Evolutionary conservation across 495 filamentous ascomycete species (phyloP), one percentile per base, ranked within the genome.

Genomic region (Trichoderma gamsii): DNA sequence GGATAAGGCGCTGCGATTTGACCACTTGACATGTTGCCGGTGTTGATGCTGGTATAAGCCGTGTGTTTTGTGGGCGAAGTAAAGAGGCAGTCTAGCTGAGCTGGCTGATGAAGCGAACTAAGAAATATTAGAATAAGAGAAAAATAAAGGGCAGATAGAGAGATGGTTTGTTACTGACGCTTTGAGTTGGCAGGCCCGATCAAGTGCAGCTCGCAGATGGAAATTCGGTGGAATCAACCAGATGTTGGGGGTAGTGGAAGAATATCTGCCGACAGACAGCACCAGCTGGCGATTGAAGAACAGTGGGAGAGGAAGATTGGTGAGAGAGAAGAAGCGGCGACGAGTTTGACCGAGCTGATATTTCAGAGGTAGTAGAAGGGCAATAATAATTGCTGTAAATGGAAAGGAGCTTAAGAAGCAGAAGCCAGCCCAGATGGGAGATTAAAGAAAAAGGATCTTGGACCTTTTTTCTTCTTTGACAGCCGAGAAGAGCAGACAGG

Each of bases 1-100:
- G 80, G 78, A 65, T 81, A 75, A 49, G 80, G 80, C 29, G 80
- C 75, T 64, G 74, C 76, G 67, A 82, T 75, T 72, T 81, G 79
- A 66, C 74, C 70, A 68, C 74, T 71, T 73, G 81, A 76, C 81
- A 83, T 83, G 64, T 74, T 80, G 76, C 70, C 27, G 49, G 67
- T 71, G 21, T 21, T 56, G 35, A 7, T 38, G 5, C 51, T 21
- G 18, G 51, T 21, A n/a, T 21, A 25, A 25, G n/a, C 27, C 7
- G 41, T 49, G 49, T 64, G 41, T 72, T 21, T 66, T 27, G n/a
- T 27, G 4, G 59, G 59, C 13, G 15, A 21, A 63, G 23, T 63
- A 15, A 8, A 63, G 59, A 25, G 2, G 59, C 2, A n/a, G 15
- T 21, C 44, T 4, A 49, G 44, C 44, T 52, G 49, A 52, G 49